Percentiles rank a stretch among this genome's conserved stretches.
These are phyloP conservation scores for Prunus dulcis DNA, from an alignment of 306 rosid species.

Conservation along the genomic window DNA sequence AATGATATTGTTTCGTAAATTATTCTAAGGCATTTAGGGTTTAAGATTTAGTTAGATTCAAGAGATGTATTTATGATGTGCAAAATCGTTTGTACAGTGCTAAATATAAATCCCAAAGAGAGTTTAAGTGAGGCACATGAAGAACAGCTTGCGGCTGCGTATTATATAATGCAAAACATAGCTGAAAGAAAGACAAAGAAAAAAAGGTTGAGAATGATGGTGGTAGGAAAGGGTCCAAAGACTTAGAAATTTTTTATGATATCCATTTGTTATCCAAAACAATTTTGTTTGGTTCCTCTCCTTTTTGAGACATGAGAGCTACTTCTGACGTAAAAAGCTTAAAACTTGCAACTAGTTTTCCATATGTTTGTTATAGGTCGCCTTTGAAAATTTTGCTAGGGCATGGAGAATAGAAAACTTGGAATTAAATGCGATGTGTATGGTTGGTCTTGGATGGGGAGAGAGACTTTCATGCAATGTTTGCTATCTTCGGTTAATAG, in stretches of 20 bases:
- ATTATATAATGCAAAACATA: background rate
- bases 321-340: background rate
- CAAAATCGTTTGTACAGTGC: too few species aligned
- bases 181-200: background rate
- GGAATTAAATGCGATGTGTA: too few species aligned
- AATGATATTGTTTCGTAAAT: too few species aligned
- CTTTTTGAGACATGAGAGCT: conserved; percentile 13
- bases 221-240: background rate
- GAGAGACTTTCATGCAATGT: too few species aligned
- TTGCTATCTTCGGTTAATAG: too few species aligned
- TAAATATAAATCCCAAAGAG: too few species aligned
- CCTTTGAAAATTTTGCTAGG: too few species aligned
- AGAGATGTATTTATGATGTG: too few species aligned
- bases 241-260: background rate
- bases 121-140: too few species aligned
- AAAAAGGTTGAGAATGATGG: background rate
- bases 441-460: too few species aligned
- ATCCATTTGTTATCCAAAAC: conserved; percentile 6
- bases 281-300: conserved; percentile 5
- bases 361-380: background rate
- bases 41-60: too few species aligned
- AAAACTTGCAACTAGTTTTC: background rate
- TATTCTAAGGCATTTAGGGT: too few species aligned
- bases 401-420: background rate
- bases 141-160: background rate